phyloP scores from a whole-genome alignment of 2,329 filamentous ascomycete species.

The Akanthomyces muscarius region DNA sequence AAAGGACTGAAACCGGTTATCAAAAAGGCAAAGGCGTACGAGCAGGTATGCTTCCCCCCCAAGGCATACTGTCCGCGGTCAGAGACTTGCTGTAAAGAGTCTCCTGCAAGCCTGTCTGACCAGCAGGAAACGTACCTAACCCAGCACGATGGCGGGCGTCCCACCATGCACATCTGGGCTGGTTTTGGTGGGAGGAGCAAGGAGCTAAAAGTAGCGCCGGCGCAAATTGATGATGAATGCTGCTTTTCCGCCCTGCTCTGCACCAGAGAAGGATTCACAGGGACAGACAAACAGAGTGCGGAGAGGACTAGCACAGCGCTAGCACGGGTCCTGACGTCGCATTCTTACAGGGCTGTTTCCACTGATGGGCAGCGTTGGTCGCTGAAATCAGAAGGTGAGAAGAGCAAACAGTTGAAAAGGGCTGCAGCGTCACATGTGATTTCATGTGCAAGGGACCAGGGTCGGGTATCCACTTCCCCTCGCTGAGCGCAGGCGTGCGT shows the following conservation, averaged over 20 bases:
- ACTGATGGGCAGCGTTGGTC: not conserved
- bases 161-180: not conserved
- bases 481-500: not conserved
- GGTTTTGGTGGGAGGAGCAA: not conserved
- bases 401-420: not conserved
- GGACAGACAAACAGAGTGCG: too few species aligned
- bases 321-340: not conserved
- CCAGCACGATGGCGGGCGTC: not conserved
- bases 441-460: not conserved
- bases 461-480: not conserved
- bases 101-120: not conserved
- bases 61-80: too few species aligned
- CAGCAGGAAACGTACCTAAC: not conserved
- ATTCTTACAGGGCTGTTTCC: not conserved
- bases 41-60: too few species aligned
- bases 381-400: too few species aligned
- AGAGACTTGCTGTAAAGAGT: not conserved
- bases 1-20: not conserved
- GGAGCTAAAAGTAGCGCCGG: not conserved
- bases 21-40: too few species aligned
- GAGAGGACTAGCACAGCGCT: too few species aligned
- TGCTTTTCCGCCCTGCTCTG: too few species aligned
- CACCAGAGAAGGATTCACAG: too few species aligned
- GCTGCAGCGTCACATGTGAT: conserved; percentile 3
- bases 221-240: not conserved